Conservation (phyloP, 1,139 yeast genomes). For the Geotrichum cucujoidarum region DNA sequence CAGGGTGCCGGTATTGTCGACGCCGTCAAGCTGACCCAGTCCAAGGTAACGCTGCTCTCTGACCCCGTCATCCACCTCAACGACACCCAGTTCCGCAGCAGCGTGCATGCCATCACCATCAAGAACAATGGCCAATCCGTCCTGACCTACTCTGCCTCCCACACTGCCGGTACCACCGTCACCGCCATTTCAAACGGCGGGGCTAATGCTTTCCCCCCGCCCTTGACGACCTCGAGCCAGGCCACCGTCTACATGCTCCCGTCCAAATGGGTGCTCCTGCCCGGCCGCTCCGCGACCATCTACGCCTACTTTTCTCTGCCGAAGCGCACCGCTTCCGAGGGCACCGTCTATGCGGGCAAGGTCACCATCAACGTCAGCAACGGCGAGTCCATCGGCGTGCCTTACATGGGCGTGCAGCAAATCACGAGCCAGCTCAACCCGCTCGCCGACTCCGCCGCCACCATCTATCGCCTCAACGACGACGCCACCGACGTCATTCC, state of each 20-base stretch:
- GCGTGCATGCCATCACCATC: conserved; percentile 19
- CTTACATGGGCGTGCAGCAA: conserved; percentile 14
- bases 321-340: not conserved
- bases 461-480: not conserved
- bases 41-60: conserved; percentile 29
- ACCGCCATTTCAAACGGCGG: not conserved
- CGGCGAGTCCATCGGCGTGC: conserved; percentile 13
- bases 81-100: conserved; percentile 22
- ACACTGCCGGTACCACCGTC: conserved; percentile 11
- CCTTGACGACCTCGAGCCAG: not conserved
- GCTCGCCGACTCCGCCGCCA: not conserved
- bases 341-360: conserved; percentile 14
- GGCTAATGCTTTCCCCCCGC: conserved; percentile 5
- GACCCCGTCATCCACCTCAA: conserved; percentile 22
- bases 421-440: not conserved
- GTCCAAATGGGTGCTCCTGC: not conserved
- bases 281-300: conserved; percentile 6
- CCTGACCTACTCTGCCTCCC: conserved; percentile 19
- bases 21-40: conserved; percentile 38
- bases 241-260: conserved; percentile 3
- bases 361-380: conserved; percentile 5
- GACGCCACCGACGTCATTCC: not conserved
- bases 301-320: conserved; percentile 1
- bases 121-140: conserved; percentile 19
- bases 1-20: conserved; percentile 34